Evolutionary conservation across 2,329 filamentous ascomycete genomes (phyloP).

Genomic region (Sporothrix protearum): DNA sequence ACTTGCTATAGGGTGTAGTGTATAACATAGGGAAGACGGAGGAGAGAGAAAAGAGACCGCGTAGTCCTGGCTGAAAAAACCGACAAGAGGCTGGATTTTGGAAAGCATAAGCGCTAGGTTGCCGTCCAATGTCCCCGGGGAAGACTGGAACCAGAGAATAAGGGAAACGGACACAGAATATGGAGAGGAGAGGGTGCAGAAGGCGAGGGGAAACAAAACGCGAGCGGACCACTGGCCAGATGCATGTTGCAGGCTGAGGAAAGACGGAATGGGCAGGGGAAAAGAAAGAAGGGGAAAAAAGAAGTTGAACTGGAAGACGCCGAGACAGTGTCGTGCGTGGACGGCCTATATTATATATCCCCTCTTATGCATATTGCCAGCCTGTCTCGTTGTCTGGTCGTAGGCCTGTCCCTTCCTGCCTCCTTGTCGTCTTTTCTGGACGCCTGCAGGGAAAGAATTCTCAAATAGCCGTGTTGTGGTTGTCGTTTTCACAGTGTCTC

Average conservation of each 20-base stretch:
- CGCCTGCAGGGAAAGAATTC: conserved; percentile 4
- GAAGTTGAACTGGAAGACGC: neutral
- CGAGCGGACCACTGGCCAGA: neutral
- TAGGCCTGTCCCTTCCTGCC: neutral
- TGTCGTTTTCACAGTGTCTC: conserved; percentile 8
- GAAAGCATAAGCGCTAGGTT: conserved; percentile 8
- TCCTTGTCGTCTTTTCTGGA: conserved; percentile 1
- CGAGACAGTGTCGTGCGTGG: conserved; percentile 8
- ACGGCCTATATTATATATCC: conserved; percentile 14
- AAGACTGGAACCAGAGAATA: conserved; percentile 2
- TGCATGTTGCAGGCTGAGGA: neutral
- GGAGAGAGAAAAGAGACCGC: neutral
- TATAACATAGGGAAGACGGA: neutral
- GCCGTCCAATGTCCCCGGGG: conserved; percentile 4
- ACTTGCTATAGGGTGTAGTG: conserved; percentile 9
- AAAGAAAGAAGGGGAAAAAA: neutral
- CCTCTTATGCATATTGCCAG: conserved; percentile 9
- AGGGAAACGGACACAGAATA: neutral
- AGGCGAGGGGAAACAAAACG: neutral
- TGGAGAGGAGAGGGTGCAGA: neutral
- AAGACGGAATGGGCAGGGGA: too few relatives aligned
- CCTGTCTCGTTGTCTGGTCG: neutral
- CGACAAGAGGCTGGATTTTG: neutral
- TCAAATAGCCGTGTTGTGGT: neutral
- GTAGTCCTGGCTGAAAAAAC: neutral